phyloP scores from a whole-genome alignment of 768 basidiomycete genomes.

The Postia placenta region DNA sequence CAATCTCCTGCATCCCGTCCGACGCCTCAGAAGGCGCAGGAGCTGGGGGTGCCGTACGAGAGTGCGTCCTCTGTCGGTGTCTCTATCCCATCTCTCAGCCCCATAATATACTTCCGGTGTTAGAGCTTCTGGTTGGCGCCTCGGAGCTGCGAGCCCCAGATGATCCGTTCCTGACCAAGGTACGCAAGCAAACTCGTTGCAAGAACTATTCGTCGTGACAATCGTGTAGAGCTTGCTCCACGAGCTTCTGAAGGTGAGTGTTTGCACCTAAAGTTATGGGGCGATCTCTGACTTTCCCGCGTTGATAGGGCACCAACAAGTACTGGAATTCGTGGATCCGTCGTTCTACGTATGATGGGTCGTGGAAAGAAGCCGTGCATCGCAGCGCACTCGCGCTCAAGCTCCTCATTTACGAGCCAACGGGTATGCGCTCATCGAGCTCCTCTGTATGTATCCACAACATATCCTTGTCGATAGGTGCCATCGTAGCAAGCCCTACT shows the following conservation, averaged over 20 bases:
- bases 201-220: not conserved
- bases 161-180: constrained; percentile 72
- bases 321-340: constrained; percentile 91
- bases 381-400: constrained; percentile 92
- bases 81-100: not conserved
- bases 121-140: constrained; percentile 39
- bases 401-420: constrained; percentile 88
- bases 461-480: constrained; percentile 44
- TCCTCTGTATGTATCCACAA: too few species aligned
- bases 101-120: not conserved
- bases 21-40: constrained; percentile 32
- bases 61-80: constrained; percentile 23
- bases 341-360: constrained; percentile 83
- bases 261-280: not conserved
- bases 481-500: constrained; percentile 92
- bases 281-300: not conserved
- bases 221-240: constrained; percentile 45
- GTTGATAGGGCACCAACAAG: constrained; percentile 56
- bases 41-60: constrained; percentile 40
- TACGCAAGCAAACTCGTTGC: constrained; percentile 16
- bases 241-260: constrained; percentile 46
- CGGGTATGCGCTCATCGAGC: constrained; percentile 41
- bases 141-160: constrained; percentile 44
- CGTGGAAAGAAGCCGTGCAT: constrained; percentile 94
- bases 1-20: constrained; percentile 25